Base-by-base conservation (phyloP, 2,329 filamentous ascomycete species). In the Coccinonectria pachysandricola region DNA sequence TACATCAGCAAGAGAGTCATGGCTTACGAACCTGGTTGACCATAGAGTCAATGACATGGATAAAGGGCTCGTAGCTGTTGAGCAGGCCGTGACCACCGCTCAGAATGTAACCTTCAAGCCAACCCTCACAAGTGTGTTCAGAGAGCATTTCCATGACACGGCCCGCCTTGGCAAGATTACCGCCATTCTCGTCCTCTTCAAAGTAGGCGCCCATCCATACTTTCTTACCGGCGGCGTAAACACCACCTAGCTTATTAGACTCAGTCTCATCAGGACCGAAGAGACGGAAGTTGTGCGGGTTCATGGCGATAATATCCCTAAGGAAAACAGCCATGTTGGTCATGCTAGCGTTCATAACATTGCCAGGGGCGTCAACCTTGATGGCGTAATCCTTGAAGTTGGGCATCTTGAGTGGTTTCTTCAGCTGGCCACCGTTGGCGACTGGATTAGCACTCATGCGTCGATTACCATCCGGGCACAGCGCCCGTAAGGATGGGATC, bases 111-210 rank as follows among this genome's bases (percentile, higher is more conserved):
- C 81, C 81, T 58, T 87, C 80, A 10, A 87, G 63, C 80, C 80
- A 87, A 14, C 79, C 81, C 52, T 87, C 80, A 34, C 71, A 73
- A 10, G 79, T 86, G 49, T 87, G 81, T 53, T 87, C 81, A 11
- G 75, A 81, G n/a, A 87, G 67, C 50, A 86, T 86, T 52, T 87
- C 81, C 78, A 87, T 86, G 18, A 86, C 80, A 15, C 79, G 68
- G 10, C 81, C 81, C 9, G 66, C 64, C 11, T 61, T 67, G 5
- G 74, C 68, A 13, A 87, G 60, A 43, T 87, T 85, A 35, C 81
- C 80, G 7, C 80, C 80, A 43, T 86, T 75, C 6, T 59, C 54
- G 43, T 87, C 81, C 46, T 86, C 80, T 4, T 81, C 75, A 35
- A 86, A 80, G 50, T 80, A 82, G 25, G 83, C 79, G 5, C 71